phyloP scores from a whole-genome alignment of 306 rosid species.

The Adenanthera pavonina region DNA sequence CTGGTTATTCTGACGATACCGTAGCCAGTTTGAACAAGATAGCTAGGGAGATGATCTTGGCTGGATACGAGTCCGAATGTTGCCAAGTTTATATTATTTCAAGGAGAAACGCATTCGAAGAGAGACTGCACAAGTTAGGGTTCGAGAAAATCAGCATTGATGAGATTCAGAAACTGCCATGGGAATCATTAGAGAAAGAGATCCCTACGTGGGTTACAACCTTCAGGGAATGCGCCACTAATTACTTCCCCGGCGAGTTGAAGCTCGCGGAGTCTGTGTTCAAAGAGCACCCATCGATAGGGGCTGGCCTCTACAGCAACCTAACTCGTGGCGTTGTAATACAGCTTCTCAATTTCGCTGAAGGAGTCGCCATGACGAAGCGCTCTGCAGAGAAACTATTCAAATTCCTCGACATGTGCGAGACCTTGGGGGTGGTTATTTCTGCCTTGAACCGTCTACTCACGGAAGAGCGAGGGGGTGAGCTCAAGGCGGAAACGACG shows the following conservation, averaged over 20 bases:
- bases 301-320: slow-evolving; percentile 33
- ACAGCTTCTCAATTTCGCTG: slow-evolving; percentile 56
- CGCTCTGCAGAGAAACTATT: slow-evolving; percentile 66
- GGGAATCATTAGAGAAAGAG: slow-evolving; percentile 66
- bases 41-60: slow-evolving; percentile 49
- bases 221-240: slow-evolving; percentile 45
- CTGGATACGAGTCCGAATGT: slow-evolving; percentile 54
- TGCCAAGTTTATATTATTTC: slow-evolving; percentile 47
- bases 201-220: slow-evolving; percentile 57
- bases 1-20: slow-evolving; percentile 46
- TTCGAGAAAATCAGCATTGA: slow-evolving; percentile 60
- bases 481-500: slow-evolving; percentile 43
- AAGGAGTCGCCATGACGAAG: slow-evolving; percentile 57
- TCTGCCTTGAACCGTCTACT: slow-evolving; percentile 42
- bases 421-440: slow-evolving; percentile 51
- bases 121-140: slow-evolving; percentile 44
- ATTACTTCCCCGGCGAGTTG: slow-evolving; percentile 48
- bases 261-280: slow-evolving; percentile 45
- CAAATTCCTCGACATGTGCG: slow-evolving; percentile 67
- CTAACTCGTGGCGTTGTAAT: slow-evolving; percentile 42
- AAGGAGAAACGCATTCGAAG: slow-evolving; percentile 52
- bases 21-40: slow-evolving; percentile 43
- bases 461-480: slow-evolving; percentile 27
- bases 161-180: slow-evolving; percentile 59
- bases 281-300: background rate